A percentile compares a stretch with the other conserved stretches of the same genome.
These are phyloP conservation scores for Solanum okadae DNA, from an alignment of 257 asterid genomes.

Conservation along the genomic window DNA sequence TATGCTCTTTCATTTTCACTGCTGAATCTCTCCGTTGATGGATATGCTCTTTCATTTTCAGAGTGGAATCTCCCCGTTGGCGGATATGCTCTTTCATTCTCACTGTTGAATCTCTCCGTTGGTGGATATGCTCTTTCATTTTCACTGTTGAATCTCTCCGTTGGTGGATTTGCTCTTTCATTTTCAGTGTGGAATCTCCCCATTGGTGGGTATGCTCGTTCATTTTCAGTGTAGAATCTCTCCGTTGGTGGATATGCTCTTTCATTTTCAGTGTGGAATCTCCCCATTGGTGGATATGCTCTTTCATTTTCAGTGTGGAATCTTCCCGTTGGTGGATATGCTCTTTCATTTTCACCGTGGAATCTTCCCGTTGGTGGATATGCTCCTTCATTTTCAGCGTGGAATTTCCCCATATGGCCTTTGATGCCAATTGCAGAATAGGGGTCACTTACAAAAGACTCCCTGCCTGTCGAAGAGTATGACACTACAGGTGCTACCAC, in stretches of 20 bases:
- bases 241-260: neutral
- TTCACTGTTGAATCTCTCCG: constrained; percentile 4
- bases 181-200: constrained; percentile 8
- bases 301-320: constrained; percentile 16
- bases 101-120: neutral
- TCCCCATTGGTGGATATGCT: constrained; percentile 1
- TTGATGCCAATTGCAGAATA: constrained; percentile 12
- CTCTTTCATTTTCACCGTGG: constrained; percentile 16
- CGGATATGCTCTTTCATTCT: neutral
- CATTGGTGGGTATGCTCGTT: constrained; percentile 10
- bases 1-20: constrained; percentile 17
- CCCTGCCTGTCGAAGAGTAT: constrained; percentile 19
- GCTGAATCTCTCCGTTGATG: neutral
- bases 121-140: constrained; percentile 17
- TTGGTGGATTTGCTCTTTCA: constrained; percentile 14
- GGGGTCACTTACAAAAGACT: constrained; percentile 11
- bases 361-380: constrained; percentile 2
- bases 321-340: constrained; percentile 7
- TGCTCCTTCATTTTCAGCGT: neutral
- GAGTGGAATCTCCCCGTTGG: constrained; percentile 7
- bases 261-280: constrained; percentile 17
- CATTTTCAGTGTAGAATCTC: constrained; percentile 13
- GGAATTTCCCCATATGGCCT: neutral
- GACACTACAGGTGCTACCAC: constrained; percentile 15
- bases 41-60: constrained; percentile 14